Conservation (phyloP, 2,329 filamentous ascomycete genomes). For the Trichoderma brevicompactum region DNA sequence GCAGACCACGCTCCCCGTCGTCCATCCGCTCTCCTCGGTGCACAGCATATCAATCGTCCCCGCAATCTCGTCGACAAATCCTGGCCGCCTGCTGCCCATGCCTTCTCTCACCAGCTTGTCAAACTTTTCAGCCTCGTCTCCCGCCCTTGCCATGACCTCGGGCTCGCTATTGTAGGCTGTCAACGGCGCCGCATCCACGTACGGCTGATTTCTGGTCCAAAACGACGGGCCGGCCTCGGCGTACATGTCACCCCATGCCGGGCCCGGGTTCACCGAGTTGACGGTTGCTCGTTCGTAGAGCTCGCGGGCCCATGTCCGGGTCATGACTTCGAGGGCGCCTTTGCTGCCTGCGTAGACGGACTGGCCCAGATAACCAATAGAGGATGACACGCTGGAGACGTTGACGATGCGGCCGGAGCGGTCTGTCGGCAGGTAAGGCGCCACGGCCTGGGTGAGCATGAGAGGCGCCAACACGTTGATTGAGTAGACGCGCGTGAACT, state of each 20-base stretch:
- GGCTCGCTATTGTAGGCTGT: constrained; percentile 42
- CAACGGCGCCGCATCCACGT: constrained; percentile 44
- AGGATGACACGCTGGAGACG: constrained; percentile 59
- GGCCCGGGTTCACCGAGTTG: constrained; percentile 62
- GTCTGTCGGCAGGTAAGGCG: constrained; percentile 71
- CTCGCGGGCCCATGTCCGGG: constrained; percentile 62
- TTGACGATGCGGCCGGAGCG: constrained; percentile 63
- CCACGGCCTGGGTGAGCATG: constrained; percentile 73
- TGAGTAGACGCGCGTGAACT: constrained; percentile 74
- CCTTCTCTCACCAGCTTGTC: constrained; percentile 41
- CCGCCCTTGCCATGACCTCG: constrained; percentile 39
- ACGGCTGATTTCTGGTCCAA: constrained; percentile 47
- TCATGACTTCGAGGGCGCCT: constrained; percentile 63
- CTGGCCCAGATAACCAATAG: constrained; percentile 58
- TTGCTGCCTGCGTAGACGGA: constrained; percentile 63
- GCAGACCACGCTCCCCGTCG: constrained; percentile 72
- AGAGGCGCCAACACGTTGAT: constrained; percentile 84
- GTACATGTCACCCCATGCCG: constrained; percentile 60
- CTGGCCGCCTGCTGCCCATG: constrained; percentile 44
- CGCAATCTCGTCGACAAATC: constrained; percentile 61
- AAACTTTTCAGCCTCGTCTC: constrained; percentile 41
- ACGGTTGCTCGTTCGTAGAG: constrained; percentile 58
- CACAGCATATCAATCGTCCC: constrained; percentile 74
- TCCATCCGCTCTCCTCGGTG: constrained; percentile 67
- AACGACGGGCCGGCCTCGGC: constrained; percentile 42